These are phyloP conservation scores for Ceratobasidium sp. DNA, from an alignment of 1,284 basidiomycete genomes.

Conservation along the genomic window DNA sequence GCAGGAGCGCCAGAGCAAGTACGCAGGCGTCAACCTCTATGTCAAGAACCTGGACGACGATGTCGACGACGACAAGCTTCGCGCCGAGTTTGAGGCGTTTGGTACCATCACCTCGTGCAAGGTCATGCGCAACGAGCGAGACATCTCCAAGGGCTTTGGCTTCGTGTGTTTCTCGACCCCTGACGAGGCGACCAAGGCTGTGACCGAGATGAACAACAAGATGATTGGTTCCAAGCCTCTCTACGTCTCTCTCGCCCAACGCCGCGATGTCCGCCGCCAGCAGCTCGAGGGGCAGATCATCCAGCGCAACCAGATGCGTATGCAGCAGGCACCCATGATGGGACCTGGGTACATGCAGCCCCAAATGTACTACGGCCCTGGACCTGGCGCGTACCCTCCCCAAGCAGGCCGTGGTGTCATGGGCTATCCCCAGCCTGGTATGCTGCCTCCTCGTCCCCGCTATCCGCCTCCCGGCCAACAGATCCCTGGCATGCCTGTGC, in stretches of 20 bases:
- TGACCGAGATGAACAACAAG: slow-evolving; percentile 99
- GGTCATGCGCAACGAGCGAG: slow-evolving; percentile 98
- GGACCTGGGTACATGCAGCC: slow-evolving; percentile 80
- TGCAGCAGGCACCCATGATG: slow-evolving; percentile 89
- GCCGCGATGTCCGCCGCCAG: slow-evolving; percentile 97
- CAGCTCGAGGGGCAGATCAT: slow-evolving; percentile 98
- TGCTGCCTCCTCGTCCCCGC: slow-evolving; percentile 81
- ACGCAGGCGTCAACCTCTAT: slow-evolving; percentile 98
- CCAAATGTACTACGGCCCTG: slow-evolving; percentile 73
- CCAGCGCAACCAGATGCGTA: slow-evolving; percentile 92
- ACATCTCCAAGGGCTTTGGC: slow-evolving; percentile 92
- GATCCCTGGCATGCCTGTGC: slow-evolving; percentile 71
- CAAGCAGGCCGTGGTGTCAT: slow-evolving; percentile 82
- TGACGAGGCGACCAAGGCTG: slow-evolving; percentile 99
- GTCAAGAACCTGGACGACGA: slow-evolving; percentile 98
- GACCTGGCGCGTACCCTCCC: slow-evolving; percentile 60
- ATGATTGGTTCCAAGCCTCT: slow-evolving; percentile 99
- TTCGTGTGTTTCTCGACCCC: slow-evolving; percentile 99
- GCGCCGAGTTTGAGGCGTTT: slow-evolving; percentile 94
- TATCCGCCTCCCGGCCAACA: slow-evolving; percentile 75
- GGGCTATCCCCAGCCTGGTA: slow-evolving; percentile 69
- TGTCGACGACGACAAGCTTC: slow-evolving; percentile 93
- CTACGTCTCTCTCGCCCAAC: slow-evolving; percentile 98
- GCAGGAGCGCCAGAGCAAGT: slow-evolving; percentile 98
- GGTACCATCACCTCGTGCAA: slow-evolving; percentile 98